Conservation (phyloP, 768 basidiomycete species). For the Podaxis carcinomalis region DNA sequence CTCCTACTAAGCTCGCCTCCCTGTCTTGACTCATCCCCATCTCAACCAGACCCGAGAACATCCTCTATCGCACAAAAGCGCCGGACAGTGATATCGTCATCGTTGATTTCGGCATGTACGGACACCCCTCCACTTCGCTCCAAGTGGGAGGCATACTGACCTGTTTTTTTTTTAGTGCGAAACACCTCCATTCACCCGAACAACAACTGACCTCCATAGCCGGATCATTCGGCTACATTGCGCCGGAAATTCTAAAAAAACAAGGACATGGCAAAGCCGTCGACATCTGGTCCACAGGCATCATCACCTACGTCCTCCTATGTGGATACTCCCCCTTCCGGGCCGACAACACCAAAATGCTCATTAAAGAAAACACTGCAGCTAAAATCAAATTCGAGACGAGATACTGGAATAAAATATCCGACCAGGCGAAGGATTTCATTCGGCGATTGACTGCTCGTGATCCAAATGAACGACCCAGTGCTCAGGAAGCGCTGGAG, state of each 20-base stretch:
- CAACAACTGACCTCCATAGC: conserved; percentile 72
- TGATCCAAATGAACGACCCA: conserved; percentile 67
- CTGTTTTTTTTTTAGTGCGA: conserved; percentile 48
- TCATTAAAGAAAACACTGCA: conserved; percentile 80
- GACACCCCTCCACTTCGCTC: conserved; percentile 8
- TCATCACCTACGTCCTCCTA: conserved; percentile 92
- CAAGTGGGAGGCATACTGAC: neutral
- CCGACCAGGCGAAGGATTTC: conserved; percentile 79
- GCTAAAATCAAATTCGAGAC: conserved; percentile 91
- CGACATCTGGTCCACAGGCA: conserved; percentile 90
- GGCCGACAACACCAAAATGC: conserved; percentile 68
- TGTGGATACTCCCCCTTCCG: conserved; percentile 97
- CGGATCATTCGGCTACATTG: conserved; percentile 85
- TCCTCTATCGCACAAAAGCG: conserved; percentile 81
- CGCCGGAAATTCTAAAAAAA: conserved; percentile 82
- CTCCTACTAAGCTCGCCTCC: neutral
- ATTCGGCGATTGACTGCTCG: conserved; percentile 67
- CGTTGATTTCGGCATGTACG: conserved; percentile 95
- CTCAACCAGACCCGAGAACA: conserved; percentile 81
- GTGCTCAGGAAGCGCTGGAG: conserved; percentile 64
- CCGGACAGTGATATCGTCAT: conserved; percentile 86
- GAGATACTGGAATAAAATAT: conserved; percentile 91
- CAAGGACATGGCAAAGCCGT: conserved; percentile 89
- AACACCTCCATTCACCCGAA: conserved; percentile 69
- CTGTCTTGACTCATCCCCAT: neutral